Evolutionary conservation across 164 flowering plant species (phyloP).

Genomic region (Akebia trifoliata): DNA sequence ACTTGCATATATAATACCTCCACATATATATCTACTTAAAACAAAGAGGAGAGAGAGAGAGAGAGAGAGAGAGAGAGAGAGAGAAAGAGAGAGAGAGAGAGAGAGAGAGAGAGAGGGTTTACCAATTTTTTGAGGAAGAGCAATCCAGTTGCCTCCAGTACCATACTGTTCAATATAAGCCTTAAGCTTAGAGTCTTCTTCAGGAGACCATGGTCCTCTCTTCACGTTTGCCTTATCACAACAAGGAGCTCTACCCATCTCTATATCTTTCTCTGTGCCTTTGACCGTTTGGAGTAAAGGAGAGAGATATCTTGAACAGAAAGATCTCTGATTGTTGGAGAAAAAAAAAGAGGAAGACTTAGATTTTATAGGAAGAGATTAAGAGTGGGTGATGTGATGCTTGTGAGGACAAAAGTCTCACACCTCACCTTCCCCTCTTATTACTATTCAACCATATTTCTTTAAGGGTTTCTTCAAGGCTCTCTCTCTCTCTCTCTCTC

Average conservation of each 20-base stretch:
- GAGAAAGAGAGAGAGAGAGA: not conserved
- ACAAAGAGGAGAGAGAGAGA: not conserved
- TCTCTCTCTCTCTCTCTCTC: slow-evolving; percentile 11
- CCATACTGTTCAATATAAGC: slow-evolving; percentile 61
- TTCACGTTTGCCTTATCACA: slow-evolving; percentile 83
- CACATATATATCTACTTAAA: not conserved
- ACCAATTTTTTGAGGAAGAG: slow-evolving; percentile 85
- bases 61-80: slow-evolving; percentile 7
- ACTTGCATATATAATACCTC: not conserved
- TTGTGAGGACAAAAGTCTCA: slow-evolving; percentile 38
- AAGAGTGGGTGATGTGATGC: slow-evolving; percentile 33
- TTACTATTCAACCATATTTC: slow-evolving; percentile 25
- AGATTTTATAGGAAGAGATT: slow-evolving; percentile 45
- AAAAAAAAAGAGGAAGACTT: slow-evolving; percentile 19
- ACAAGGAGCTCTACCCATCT: slow-evolving; percentile 91
- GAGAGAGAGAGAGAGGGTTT: slow-evolving; percentile 1
- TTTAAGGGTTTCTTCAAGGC: slow-evolving; percentile 27
- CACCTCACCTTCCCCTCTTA: slow-evolving; percentile 18
- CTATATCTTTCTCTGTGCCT: not conserved
- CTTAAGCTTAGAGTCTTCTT: slow-evolving; percentile 77
- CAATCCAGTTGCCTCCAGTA: slow-evolving; percentile 88
- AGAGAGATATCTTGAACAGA: not conserved
- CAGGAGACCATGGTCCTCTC: slow-evolving; percentile 91
- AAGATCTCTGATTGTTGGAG: slow-evolving; percentile 14
- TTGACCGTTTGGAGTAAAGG: slow-evolving; percentile 6